Percentiles rank a stretch among this genome's conserved stretches.
phyloP scores from a whole-genome alignment of 768 basidiomycete genomes.

The Omphalotus guepiniiformis region DNA sequence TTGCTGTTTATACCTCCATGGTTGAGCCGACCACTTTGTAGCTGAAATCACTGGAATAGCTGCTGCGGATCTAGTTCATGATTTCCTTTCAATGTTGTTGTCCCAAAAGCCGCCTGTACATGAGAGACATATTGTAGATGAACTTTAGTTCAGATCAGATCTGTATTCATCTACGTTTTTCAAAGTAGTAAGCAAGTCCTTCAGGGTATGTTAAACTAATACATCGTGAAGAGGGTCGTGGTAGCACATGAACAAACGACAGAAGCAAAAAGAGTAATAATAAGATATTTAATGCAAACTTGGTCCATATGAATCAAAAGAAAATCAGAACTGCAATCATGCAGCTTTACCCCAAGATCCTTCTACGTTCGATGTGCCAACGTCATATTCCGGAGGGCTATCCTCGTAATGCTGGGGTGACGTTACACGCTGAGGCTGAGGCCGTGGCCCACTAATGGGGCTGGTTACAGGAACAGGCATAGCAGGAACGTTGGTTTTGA shows the following conservation, averaged over 20 bases:
- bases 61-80: conserved; percentile 65
- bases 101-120: conserved; percentile 33
- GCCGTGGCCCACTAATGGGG: conserved; percentile 41
- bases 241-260: neutral
- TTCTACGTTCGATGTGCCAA: conserved; percentile 39
- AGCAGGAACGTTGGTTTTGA: conserved; percentile 33
- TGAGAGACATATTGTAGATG: conserved; percentile 20
- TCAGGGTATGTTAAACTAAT: neutral
- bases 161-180: no score
- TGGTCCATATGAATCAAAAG: neutral
- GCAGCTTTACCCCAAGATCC: conserved; percentile 51
- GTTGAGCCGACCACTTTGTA: conserved; percentile 16
- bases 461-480: conserved; percentile 23
- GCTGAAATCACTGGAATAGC: conserved; percentile 68
- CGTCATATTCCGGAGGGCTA: conserved; percentile 65
- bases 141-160: conserved; percentile 18
- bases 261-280: neutral
- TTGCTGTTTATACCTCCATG: neutral
- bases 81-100: conserved; percentile 61
- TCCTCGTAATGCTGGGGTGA: conserved; percentile 39
- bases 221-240: neutral
- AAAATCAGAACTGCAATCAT: neutral
- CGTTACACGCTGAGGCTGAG: conserved; percentile 29
- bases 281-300: no score
- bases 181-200: no score